These are phyloP conservation scores for Cytospora piceicola DNA, from an alignment of 2,329 filamentous ascomycete genomes.

Conservation along the genomic window DNA sequence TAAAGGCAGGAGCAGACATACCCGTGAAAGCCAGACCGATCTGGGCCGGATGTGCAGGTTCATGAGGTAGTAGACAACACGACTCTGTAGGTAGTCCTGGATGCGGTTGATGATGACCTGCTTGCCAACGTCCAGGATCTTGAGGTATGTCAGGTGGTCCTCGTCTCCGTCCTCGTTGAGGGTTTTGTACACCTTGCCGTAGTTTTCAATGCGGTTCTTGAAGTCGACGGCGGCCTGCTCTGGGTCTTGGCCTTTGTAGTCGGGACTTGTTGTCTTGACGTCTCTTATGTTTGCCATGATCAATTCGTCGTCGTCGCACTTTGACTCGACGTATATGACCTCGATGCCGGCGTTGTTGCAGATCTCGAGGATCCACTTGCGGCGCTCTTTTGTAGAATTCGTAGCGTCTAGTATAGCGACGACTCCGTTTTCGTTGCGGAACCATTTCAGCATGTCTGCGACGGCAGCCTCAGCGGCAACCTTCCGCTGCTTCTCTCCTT, in stretches of 20 bases:
- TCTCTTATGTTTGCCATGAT: slow-evolving; percentile 99
- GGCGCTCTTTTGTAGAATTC: slow-evolving; percentile 88
- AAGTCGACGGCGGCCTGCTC: slow-evolving; percentile 91
- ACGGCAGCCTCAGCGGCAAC: slow-evolving; percentile 92
- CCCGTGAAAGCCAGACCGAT: slow-evolving; percentile 93
- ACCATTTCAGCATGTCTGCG: slow-evolving; percentile 93
- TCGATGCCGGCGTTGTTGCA: slow-evolving; percentile 79
- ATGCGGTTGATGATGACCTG: slow-evolving; percentile 98
- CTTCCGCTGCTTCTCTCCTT: slow-evolving; percentile 86
- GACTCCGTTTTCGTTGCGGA: slow-evolving; percentile 71
- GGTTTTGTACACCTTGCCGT: slow-evolving; percentile 95
- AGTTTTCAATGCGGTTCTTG: slow-evolving; percentile 90
- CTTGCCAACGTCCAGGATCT: slow-evolving; percentile 94
- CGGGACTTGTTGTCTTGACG: slow-evolving; percentile 94
- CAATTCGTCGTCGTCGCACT: slow-evolving; percentile 92
- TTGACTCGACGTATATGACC: slow-evolving; percentile 94
- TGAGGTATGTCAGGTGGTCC: slow-evolving; percentile 87
- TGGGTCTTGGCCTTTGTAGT: slow-evolving; percentile 92
- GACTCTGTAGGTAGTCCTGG: slow-evolving; percentile 93
- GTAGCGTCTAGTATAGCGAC: slow-evolving; percentile 96
- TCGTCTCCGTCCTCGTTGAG: slow-evolving; percentile 83
- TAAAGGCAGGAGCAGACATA: slow-evolving; percentile 53
- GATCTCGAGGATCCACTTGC: slow-evolving; percentile 86
- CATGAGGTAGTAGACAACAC: slow-evolving; percentile 97
- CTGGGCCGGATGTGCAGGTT: slow-evolving; percentile 96